Percentiles rank a stretch among this genome's conserved stretches.
Conservation (phyloP, 2,329 filamentous ascomycete species). For the Fusarium tricinctum region DNA sequence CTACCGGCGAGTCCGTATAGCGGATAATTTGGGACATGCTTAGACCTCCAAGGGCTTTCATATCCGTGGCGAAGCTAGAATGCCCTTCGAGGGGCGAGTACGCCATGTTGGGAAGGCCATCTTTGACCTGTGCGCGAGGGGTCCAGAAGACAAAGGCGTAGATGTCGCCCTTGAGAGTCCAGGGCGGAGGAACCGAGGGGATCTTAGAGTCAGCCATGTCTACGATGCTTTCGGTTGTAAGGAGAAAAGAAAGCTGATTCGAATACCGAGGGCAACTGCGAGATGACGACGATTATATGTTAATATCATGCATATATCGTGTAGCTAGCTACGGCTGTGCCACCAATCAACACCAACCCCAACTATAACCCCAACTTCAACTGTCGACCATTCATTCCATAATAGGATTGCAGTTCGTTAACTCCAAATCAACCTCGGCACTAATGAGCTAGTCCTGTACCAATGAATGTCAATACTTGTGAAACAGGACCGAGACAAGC, state of each 20-base stretch:
- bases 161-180: slow-evolving; percentile 61
- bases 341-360: neutral
- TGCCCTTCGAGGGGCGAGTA: slow-evolving; percentile 63
- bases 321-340: neutral
- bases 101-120: slow-evolving; percentile 54
- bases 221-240: slow-evolving; percentile 42
- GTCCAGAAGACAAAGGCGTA: slow-evolving; percentile 62
- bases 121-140: slow-evolving; percentile 47
- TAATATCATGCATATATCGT: neutral
- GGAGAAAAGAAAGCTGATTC: neutral
- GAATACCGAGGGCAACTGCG: neutral
- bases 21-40: slow-evolving; percentile 65
- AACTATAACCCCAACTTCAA: neutral
- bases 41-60: slow-evolving; percentile 59
- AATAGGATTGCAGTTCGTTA: neutral
- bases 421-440: neutral
- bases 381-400: neutral
- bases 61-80: slow-evolving; percentile 58
- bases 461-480: neutral
- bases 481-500: neutral
- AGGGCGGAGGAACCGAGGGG: slow-evolving; percentile 54
- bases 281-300: neutral
- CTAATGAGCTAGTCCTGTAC: neutral
- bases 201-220: slow-evolving; percentile 34
- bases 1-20: slow-evolving; percentile 65